A percentile compares a stretch with the other conserved stretches of the same genome.
Conservation (phyloP, 176 grass and related monocot genomes). For the Rhynchospora pubera region DNA sequence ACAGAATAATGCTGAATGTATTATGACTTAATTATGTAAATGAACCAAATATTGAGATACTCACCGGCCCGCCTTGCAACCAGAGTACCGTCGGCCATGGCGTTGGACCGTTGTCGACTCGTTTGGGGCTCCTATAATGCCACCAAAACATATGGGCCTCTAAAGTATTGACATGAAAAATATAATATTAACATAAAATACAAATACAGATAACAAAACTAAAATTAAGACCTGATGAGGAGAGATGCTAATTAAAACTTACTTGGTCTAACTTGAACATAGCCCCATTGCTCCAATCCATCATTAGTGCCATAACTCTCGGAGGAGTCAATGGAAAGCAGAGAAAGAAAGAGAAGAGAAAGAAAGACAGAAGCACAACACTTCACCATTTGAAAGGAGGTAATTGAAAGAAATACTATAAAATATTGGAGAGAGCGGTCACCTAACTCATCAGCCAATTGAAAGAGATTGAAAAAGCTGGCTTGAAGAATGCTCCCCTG, state of each 20-base stretch:
- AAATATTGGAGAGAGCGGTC: neutral
- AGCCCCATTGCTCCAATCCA: conserved; percentile 75
- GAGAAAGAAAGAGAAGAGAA: conserved; percentile 12
- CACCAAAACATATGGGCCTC: conserved; percentile 93
- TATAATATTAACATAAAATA: neutral
- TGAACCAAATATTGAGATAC: neutral
- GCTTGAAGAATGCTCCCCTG: neutral
- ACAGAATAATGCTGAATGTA: neutral
- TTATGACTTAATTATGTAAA: neutral
- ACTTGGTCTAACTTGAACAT: conserved; percentile 71
- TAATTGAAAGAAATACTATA: neutral
- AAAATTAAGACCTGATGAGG: neutral
- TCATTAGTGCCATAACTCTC: conserved; percentile 37
- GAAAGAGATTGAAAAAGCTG: neutral
- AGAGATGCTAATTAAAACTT: neutral
- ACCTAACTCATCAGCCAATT: conserved; percentile 4
- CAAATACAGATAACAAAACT: neutral
- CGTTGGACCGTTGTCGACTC: conserved; percentile 13
- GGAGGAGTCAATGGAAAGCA: conserved; percentile 10
- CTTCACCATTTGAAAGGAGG: conserved; percentile 14
- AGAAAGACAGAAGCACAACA: neutral
- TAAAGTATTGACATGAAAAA: conserved; percentile 3
- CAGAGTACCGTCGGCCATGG: conserved; percentile 75
- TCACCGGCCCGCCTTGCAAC: conserved; percentile 84
- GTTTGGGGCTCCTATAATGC: conserved; percentile 64